Evolutionary conservation across 495 filamentous ascomycete genomes (phyloP).

Genomic region (Neurospora africana): DNA sequence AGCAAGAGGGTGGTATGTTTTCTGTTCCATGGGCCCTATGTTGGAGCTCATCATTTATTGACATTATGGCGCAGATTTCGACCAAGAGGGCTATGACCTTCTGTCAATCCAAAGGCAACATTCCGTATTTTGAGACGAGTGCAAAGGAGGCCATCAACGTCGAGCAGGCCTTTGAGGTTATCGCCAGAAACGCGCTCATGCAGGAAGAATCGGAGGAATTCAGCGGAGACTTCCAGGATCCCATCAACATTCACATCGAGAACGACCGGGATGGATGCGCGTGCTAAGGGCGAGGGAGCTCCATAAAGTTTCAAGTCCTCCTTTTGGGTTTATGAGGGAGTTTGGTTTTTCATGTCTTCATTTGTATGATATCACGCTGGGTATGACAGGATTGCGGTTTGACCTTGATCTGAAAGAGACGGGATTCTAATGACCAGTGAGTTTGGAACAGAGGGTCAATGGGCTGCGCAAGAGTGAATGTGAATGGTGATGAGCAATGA

Average conservation of each 20-base stretch:
- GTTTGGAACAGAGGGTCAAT: neutral
- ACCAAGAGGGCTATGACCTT: slow-evolving; percentile 93
- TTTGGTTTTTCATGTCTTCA: neutral
- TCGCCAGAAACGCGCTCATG: slow-evolving; percentile 85
- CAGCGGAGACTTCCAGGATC: slow-evolving; percentile 88
- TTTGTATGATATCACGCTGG: slow-evolving; percentile 26
- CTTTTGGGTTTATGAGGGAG: slow-evolving; percentile 2
- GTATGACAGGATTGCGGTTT: slow-evolving; percentile 12
- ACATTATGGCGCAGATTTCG: slow-evolving; percentile 51
- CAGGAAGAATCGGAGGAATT: slow-evolving; percentile 95
- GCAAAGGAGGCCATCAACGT: slow-evolving; percentile 98
- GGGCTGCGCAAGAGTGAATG: neutral
- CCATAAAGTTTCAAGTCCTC: neutral
- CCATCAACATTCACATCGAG: slow-evolving; percentile 93
- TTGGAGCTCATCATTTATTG: slow-evolving; percentile 4
- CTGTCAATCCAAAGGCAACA: slow-evolving; percentile 92
- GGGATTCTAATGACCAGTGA: slow-evolving; percentile 4
- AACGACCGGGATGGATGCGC: slow-evolving; percentile 85
- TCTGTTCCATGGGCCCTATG: neutral
- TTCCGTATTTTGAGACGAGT: slow-evolving; percentile 98
- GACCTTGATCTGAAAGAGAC: slow-evolving; percentile 4
- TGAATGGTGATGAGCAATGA: neutral
- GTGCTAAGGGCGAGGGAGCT: slow-evolving; percentile 43
- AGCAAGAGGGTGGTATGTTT: slow-evolving; percentile 74
- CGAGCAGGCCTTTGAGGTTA: slow-evolving; percentile 98